Base-by-base conservation (phyloP, 140 eudicot species). In the Oenanthe javanica region DNA sequence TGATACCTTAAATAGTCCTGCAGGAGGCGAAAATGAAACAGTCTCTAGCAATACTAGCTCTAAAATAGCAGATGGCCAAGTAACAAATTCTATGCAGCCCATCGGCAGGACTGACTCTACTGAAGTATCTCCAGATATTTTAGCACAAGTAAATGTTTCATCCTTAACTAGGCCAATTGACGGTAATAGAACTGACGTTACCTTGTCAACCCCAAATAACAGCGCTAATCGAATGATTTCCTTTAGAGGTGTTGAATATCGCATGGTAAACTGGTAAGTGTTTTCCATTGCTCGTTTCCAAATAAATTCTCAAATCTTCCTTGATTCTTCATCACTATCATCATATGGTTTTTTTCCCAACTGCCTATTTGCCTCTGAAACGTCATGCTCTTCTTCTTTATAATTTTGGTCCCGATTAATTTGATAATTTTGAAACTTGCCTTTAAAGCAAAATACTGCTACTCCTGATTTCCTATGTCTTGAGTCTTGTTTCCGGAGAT, bases 251-350 rank as follows among this genome's bases (percentile, higher is more conserved):
- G 91, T 89, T 86, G 92, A 86, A 66, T 95, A 95, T 87, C 99
- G 93, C 90, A 95, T 95, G 99, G 98, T 93, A 82, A 95, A 92
- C 92, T 89, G 98, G 99, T 95, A 80, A 84, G 97, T 86, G 77
- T 54, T 82, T 85, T 66, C 16, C 74, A 47, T 43, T 70, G 21
- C 70, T 69, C 46, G 63, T 64, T 51, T 38, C 18, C 51, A 46
- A 38, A 46, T 46, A 46, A n/a, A 74, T 64, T 71, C 14, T n/a
- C 74, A 50, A 5, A 36, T 75, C 0, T 55, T 21, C 51, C 40
- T 8, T 57, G 51, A 38, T 40, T 74, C 16, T 36, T 81, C 48
- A n/a, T 23, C 64, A 67, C 7, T 72, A 59, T 78, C 8, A 66
- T 75, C 57, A 21, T 75, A 1, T 48, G 36, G 46, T 15, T 7